Evolutionary conservation across 306 rosid genomes (phyloP), one percentile per base, ranked within the genome.

Genomic region (Adenanthera pavonina): DNA sequence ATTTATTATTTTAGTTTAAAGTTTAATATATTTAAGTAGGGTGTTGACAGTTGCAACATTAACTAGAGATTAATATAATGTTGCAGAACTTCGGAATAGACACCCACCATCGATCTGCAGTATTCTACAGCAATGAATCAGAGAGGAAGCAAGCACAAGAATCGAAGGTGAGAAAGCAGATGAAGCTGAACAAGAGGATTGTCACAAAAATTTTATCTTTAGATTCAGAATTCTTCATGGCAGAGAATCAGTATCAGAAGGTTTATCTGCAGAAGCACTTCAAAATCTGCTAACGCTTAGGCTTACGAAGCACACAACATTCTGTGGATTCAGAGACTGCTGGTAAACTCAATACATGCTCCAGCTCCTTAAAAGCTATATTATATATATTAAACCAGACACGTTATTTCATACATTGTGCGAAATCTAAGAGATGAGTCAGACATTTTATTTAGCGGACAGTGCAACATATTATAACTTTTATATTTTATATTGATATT

Each of bases 101-200:
- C 20, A 74, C 75, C 6, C 84, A 74, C 69, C 59, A 30, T 1
- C 74, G 84, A 65, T 81, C 75, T 36, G 84, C 84, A 51, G 65
- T 81, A 66, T 81, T 81, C 69, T 81, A 53, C 75, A 62, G 36
- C 47, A 74, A n/a, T 6, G 84, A 74, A 48, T 30, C 47, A 41
- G 84, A 81, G 61, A 81, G 84, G 75, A 66, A 81, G 84, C 69
- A 64, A 52, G 80, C 69, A 11, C 84, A 65, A 66, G 80, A 81
- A 11, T 74, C 76, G 1, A 78, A 84, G 78, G 75, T 84, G 40
- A 74, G 83, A 48, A 67, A 48, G 86, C 86, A 84, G 57, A 84
- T 79, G 83, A 79, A 79, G 76, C 73, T 84, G 15, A 84, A 84
- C 77, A 74, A 79, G 69, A 84, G 81, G 74, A 79, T 84, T 40